Evolutionary conservation across 345 rosid species (phyloP).

Genomic region (Salix brachista): DNA sequence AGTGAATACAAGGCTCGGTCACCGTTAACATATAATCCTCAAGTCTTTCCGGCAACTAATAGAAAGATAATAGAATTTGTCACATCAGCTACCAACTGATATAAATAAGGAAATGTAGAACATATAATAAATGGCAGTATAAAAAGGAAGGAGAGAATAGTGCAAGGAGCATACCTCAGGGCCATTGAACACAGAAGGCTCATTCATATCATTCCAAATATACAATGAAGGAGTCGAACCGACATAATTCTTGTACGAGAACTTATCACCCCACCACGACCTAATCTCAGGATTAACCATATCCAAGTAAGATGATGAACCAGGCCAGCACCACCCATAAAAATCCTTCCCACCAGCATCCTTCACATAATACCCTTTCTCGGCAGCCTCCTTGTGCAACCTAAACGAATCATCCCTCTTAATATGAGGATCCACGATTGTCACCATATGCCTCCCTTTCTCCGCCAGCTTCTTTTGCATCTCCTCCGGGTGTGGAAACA

Average conservation of each 20-base stretch:
- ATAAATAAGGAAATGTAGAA: background rate
- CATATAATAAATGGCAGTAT: background rate
- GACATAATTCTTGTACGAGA: conserved; percentile 64
- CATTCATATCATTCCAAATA: conserved; percentile 99
- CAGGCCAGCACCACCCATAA: conserved; percentile 99
- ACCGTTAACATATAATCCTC: background rate
- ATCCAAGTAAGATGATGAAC: conserved; percentile 88
- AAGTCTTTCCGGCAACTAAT: background rate
- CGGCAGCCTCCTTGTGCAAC: conserved; percentile 81
- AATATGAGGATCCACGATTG: conserved; percentile 97
- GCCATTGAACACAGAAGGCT: conserved; percentile 98
- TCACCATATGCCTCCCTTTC: conserved; percentile 94
- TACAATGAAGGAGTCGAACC: conserved; percentile 91
- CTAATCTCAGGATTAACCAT: conserved; percentile 85
- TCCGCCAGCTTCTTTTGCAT: conserved; percentile 87
- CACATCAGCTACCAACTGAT: background rate
- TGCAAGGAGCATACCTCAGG: conserved; percentile 70
- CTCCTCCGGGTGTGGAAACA: conserved; percentile 86
- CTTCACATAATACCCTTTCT: conserved; percentile 83
- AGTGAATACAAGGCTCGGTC: background rate
- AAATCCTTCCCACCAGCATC: conserved; percentile 78
- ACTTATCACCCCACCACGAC: conserved; percentile 82
- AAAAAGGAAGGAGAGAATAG: background rate
- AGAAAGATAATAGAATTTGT: background rate
- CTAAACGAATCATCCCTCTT: conserved; percentile 77